These are phyloP conservation scores for Heliamphora pulchella DNA, from an alignment of 179 eudicot genomes.

Conservation along the genomic window DNA sequence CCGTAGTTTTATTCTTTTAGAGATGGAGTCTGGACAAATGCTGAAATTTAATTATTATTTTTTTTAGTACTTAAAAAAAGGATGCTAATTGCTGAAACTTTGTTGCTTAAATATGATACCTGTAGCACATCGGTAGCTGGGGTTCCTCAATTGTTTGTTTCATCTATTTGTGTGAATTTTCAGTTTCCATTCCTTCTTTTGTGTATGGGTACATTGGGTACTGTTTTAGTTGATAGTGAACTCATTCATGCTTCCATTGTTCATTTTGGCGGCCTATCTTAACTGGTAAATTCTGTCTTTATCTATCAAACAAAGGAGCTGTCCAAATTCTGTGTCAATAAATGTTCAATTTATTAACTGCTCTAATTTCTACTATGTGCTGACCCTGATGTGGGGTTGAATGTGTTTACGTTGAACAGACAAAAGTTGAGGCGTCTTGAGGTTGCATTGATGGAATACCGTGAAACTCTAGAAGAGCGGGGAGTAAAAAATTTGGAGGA, in stretches of 20 bases:
- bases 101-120: background rate
- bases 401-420: slow-evolving; percentile 29
- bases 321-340: too few relatives aligned
- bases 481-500: slow-evolving; percentile 68
- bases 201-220: too few relatives aligned
- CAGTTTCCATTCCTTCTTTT: too few relatives aligned
- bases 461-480: slow-evolving; percentile 78
- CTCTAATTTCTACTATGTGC: background rate
- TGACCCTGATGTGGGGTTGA: background rate
- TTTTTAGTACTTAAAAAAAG: background rate
- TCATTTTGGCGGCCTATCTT: too few relatives aligned
- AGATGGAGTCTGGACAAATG: slow-evolving; percentile 6
- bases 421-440: slow-evolving; percentile 87
- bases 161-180: too few relatives aligned
- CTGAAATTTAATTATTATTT: background rate
- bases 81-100: background rate
- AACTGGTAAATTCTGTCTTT: too few relatives aligned
- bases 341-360: background rate
- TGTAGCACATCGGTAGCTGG: background rate
- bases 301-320: too few relatives aligned
- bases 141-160: too few relatives aligned
- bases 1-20: slow-evolving; percentile 4
- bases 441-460: slow-evolving; percentile 90
- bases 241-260: too few relatives aligned
- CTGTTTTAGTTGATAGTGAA: too few relatives aligned